Conservation (phyloP, 176 grass and related monocot genomes). For the Urochloa ruziziensis region DNA sequence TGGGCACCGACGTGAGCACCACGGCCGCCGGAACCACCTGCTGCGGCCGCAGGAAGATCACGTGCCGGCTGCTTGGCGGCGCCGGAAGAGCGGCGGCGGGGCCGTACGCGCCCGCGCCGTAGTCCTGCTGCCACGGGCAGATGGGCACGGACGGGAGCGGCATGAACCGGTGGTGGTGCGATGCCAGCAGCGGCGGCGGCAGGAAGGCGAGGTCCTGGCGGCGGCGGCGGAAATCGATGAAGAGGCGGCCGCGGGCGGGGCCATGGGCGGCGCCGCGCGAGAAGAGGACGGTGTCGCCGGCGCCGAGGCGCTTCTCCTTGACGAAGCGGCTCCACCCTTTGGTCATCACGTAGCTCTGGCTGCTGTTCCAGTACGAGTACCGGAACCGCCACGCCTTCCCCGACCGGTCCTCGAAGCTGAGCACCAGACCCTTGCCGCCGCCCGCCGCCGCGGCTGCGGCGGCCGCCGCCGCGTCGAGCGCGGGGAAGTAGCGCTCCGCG, state of each 20-base stretch:
- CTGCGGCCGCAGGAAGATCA: conserved; percentile 61
- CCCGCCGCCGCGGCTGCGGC: background rate
- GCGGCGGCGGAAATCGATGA: conserved; percentile 85
- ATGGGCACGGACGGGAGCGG: conserved; percentile 45
- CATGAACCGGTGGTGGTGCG: conserved; percentile 3
- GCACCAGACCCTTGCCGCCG: conserved; percentile 69
- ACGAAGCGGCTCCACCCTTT: conserved; percentile 99
- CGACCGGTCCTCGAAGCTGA: conserved; percentile 81
- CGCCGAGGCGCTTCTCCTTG: conserved; percentile 87
- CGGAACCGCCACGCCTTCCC: conserved; percentile 89
- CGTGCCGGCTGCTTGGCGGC: conserved; percentile 27
- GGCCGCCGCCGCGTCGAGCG: conserved; percentile 19
- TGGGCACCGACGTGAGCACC: conserved; percentile 63
- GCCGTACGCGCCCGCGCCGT: conserved; percentile 6
- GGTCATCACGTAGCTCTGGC: conserved; percentile 99
- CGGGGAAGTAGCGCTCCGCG: conserved; percentile 89
- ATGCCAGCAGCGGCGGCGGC: conserved; percentile 10
- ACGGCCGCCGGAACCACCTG: conserved; percentile 48
- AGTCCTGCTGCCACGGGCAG: conserved; percentile 48
- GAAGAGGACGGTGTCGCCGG: conserved; percentile 87
- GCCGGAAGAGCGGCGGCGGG: background rate
- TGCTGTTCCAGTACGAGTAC: conserved; percentile 99
- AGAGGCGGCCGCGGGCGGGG: conserved; percentile 44
- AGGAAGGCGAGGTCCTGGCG: conserved; percentile 32
- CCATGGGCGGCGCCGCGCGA: conserved; percentile 40